Evolutionary conservation across 306 rosid species (phyloP), one percentile per base, ranked within the genome.

Genomic region (Luffa acutangula): DNA sequence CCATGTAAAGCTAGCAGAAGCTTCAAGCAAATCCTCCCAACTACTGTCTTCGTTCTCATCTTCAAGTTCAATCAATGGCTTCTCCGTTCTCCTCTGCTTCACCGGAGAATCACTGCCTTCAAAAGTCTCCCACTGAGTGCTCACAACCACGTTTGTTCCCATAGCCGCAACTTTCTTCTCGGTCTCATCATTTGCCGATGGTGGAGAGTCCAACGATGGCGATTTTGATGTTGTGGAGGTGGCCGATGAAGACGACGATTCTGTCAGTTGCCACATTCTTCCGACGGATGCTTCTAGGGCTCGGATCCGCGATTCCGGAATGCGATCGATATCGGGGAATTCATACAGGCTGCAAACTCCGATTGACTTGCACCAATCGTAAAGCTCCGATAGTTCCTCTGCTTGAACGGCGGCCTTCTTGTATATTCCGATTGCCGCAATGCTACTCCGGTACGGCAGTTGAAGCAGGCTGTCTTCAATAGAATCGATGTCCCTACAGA

Each of bases 191-290:
- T 64, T 83, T 0, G 77, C 72, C n/a, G 60, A 4, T 17, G 74
- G 10, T 20, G 46, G 78, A 39, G 85, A 69, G 6, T 46, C 63
- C 3, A 43, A 53, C 6, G 87, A 58, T n/a, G 75, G 57, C 33
- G 83, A 71, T 13, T 41, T 52, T 9, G 57, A 81, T 11, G 79
- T 54, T 5, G 65, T 64, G 0, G 88, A 82, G 0, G 83, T 76
- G 0, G 87, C 82, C 0, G 87, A 88, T 0, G 88, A 85, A 0
- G 87, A 82, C 0, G 90, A 83, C 0, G 90, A 88, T 33, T 86
- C 91, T 0, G 92, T 85, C 70, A 89, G 41, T 83, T 94, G 83
- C 96, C 97, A 92, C 91, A 92, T 92, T 2, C 89, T 92, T 14
- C 84, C 53, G 56, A 94, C 77, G 41, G 86, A 81, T 65, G 51